Conservation (phyloP, 257 asterid genomes). For the Solanum clarkiae region DNA sequence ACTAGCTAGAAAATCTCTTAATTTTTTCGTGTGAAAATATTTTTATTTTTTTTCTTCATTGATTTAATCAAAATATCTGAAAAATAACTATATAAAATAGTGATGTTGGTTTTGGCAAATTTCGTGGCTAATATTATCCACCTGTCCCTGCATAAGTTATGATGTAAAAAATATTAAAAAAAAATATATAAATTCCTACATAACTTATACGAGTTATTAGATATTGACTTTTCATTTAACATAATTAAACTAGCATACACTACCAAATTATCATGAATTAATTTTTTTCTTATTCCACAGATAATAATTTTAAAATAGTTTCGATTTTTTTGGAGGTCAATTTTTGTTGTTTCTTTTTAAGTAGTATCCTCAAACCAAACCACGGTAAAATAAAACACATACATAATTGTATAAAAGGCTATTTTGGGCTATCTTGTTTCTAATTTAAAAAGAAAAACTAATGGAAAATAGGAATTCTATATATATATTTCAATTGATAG, state of each 20-base stretch:
- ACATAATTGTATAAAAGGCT: background rate
- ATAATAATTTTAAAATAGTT: too few relatives aligned
- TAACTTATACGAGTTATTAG: background rate
- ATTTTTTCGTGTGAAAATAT: too few relatives aligned
- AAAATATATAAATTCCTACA: background rate
- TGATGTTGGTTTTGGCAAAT: background rate
- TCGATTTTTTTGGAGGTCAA: background rate
- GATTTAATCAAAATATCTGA: too few relatives aligned
- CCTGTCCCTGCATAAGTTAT: background rate
- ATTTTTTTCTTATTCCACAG: background rate
- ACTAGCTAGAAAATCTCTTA: too few relatives aligned
- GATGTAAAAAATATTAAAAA: background rate
- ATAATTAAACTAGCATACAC: background rate
- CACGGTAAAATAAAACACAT: background rate
- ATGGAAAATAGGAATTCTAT: background rate
- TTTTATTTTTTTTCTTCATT: too few relatives aligned
- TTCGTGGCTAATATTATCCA: background rate
- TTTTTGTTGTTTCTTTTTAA: background rate
- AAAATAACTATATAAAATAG: too few relatives aligned
- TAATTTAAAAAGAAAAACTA: background rate
- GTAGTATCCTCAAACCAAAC: background rate
- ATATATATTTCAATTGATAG: background rate
- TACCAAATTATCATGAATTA: background rate
- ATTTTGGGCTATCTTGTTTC: background rate
- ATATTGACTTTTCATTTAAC: background rate